Evolutionary conservation across 345 rosid species (phyloP).

Genomic region (Fremontodendron californicum): DNA sequence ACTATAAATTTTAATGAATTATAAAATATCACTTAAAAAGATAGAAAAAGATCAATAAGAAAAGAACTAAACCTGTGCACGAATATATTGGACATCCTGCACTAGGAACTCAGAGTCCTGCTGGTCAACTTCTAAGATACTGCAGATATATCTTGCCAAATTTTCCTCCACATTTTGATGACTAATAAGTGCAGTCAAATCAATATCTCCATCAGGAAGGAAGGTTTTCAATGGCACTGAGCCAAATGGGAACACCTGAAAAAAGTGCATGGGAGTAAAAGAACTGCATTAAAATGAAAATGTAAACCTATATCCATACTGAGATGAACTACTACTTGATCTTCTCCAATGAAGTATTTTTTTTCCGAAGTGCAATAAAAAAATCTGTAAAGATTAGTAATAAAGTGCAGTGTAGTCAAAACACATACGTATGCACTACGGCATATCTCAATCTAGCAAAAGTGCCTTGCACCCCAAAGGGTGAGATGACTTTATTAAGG

Average conservation of each 20-base stretch:
- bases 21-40: background rate
- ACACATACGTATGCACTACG: background rate
- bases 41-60: background rate
- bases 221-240: slow-evolving; percentile 70
- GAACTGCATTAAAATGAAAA: slow-evolving; percentile 8
- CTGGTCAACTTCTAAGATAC: slow-evolving; percentile 47
- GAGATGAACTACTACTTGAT: slow-evolving; percentile 1
- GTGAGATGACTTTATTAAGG: background rate
- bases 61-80: slow-evolving; percentile 61
- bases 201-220: slow-evolving; percentile 93
- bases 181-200: slow-evolving; percentile 63
- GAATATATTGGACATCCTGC: slow-evolving; percentile 58
- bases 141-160: slow-evolving; percentile 40
- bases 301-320: background rate
- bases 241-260: slow-evolving; percentile 68
- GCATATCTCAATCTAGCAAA: background rate
- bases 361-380: too few relatives aligned
- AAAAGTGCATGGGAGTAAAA: background rate
- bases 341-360: background rate
- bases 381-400: background rate
- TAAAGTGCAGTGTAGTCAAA: background rate
- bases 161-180: too few relatives aligned
- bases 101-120: slow-evolving; percentile 41
- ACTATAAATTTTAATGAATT: background rate
- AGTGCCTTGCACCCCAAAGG: background rate